Conservation (phyloP, 306 rosid species). For the Hippophae gyantsensis region DNA sequence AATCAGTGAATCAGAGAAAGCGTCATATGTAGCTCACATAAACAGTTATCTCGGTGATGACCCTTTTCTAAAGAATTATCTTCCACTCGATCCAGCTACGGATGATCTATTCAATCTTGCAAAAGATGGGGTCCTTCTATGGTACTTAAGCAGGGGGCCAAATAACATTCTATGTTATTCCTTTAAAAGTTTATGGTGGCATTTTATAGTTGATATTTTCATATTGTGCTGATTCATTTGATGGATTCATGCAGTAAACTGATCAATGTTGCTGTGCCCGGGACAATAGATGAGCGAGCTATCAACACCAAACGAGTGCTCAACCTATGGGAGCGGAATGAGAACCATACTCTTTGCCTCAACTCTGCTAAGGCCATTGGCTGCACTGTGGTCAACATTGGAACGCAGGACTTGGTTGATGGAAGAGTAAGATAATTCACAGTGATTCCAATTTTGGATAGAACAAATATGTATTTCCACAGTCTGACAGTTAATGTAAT, state of each 20-base stretch:
- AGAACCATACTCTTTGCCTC: constrained; percentile 91
- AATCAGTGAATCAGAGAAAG: constrained; percentile 74
- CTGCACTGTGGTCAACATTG: constrained; percentile 94
- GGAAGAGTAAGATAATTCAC: constrained; percentile 60
- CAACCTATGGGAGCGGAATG: constrained; percentile 92
- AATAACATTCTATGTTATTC: constrained; percentile 19
- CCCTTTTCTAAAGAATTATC: constrained; percentile 67
- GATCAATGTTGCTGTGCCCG: constrained; percentile 97
- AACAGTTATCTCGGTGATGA: constrained; percentile 93
- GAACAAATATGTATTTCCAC: not conserved
- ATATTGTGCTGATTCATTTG: constrained; percentile 16
- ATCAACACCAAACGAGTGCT: constrained; percentile 58
- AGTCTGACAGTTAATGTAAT: constrained; percentile 18
- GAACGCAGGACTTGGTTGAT: constrained; percentile 84
- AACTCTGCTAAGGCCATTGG: constrained; percentile 99
- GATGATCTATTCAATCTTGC: constrained; percentile 60
- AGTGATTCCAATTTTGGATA: not conserved
- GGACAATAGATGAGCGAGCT: constrained; percentile 92
- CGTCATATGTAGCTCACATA: constrained; percentile 80
- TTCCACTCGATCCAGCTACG: constrained; percentile 67
- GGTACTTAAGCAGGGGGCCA: constrained; percentile 50
- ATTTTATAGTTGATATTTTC: constrained; percentile 9
- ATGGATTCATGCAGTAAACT: constrained; percentile 68
- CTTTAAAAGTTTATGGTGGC: not conserved
- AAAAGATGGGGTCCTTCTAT: constrained; percentile 88